These are phyloP conservation scores for Allomyces javanicus DNA, from an alignment of 192 early-diverging fungal genomes.

Conservation along the genomic window DNA sequence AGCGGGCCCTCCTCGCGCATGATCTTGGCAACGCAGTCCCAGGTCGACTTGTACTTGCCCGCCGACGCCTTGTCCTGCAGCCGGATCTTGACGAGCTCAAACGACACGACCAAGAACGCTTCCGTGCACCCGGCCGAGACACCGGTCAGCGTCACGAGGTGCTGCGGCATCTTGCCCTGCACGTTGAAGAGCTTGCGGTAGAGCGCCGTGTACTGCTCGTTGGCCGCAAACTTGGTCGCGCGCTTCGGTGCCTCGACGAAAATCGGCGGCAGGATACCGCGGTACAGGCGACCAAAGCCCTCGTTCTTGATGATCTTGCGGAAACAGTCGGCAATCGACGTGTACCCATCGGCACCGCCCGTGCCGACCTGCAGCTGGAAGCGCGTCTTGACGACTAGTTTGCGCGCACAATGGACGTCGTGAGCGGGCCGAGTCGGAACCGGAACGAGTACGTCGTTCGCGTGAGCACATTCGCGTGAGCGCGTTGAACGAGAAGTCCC, in stretches of 20 bases:
- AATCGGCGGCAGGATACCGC: slow-evolving; percentile 91
- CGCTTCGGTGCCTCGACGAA: slow-evolving; percentile 95
- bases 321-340: slow-evolving; percentile 44
- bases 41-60: slow-evolving; percentile 62
- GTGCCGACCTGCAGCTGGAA: slow-evolving; percentile 64
- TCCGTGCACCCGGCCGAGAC: slow-evolving; percentile 81
- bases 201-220: slow-evolving; percentile 60
- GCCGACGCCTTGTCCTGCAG: slow-evolving; percentile 82
- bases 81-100: slow-evolving; percentile 89
- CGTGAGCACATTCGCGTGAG: too few relatives aligned
- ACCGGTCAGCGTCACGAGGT: slow-evolving; percentile 64
- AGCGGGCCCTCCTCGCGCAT: slow-evolving; percentile 54
- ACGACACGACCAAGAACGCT: slow-evolving; percentile 70
- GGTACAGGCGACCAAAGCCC: slow-evolving; percentile 51
- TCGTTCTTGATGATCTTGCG: slow-evolving; percentile 46
- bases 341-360: slow-evolving; percentile 29
- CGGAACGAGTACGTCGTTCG: background rate
- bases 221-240: slow-evolving; percentile 90
- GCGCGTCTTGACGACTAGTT: slow-evolving; percentile 70
- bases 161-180: slow-evolving; percentile 47
- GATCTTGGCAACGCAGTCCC: slow-evolving; percentile 63
- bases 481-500: slow-evolving; percentile 6
- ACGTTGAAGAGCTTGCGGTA: slow-evolving; percentile 49
- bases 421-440: background rate
- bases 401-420: slow-evolving; percentile 2